phyloP scores from a whole-genome alignment of 2,329 filamentous ascomycete species.

The Parastagonospora nodorum region DNA sequence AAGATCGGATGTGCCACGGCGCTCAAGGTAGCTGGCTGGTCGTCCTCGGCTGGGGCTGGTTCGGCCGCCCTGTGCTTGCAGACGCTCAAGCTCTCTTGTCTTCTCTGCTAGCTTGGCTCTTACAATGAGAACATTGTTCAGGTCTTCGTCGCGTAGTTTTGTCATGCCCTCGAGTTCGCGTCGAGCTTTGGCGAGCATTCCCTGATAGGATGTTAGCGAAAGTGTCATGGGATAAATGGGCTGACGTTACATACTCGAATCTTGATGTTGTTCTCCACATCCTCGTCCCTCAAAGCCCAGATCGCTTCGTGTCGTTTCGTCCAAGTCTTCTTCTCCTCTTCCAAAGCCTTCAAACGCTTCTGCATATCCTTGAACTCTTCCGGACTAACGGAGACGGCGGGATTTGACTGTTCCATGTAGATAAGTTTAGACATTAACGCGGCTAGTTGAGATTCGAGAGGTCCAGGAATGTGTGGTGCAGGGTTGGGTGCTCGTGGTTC shows the following conservation, averaged over 20 bases:
- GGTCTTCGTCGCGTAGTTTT: constrained; percentile 49
- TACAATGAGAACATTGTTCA: constrained; percentile 47
- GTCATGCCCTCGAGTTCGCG: constrained; percentile 48
- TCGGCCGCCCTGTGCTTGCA: constrained; percentile 27
- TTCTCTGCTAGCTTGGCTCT: constrained; percentile 49
- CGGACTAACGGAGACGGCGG: constrained; percentile 42
- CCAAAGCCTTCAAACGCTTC: constrained; percentile 37
- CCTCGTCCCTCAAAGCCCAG: constrained; percentile 49
- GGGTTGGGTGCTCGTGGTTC: constrained; percentile 23
- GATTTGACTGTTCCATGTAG: constrained; percentile 42
- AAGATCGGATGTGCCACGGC: constrained; percentile 45
- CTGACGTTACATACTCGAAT: constrained; percentile 34
- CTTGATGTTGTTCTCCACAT: constrained; percentile 52
- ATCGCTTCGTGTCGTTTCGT: constrained; percentile 48
- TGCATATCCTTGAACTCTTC: constrained; percentile 44
- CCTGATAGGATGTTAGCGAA: constrained; percentile 7
- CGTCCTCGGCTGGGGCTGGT: constrained; percentile 33
- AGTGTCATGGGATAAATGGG: background rate
- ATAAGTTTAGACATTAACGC: constrained; percentile 46
- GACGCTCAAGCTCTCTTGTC: constrained; percentile 42
- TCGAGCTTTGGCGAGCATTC: constrained; percentile 46
- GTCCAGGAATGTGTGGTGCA: constrained; percentile 37
- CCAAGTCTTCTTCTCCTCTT: constrained; percentile 45
- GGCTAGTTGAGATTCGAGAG: constrained; percentile 44
- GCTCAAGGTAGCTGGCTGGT: constrained; percentile 40